Percentiles rank a stretch among this genome's conserved stretches.
Conservation (phyloP, 495 filamentous ascomycete species). For the Penicillium tannophilum region DNA sequence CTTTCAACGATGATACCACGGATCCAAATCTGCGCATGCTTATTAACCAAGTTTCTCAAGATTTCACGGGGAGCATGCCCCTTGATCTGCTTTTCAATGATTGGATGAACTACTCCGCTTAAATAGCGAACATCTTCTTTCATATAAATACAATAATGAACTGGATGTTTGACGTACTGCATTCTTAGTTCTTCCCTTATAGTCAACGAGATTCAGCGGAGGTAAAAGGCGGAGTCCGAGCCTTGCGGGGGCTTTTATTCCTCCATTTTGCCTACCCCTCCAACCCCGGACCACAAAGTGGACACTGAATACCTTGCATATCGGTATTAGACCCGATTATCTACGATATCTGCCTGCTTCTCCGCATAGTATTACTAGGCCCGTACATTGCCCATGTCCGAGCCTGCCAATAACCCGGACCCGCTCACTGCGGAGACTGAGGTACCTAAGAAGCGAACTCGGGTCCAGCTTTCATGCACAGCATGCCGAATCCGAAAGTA, state of each 20-base stretch:
- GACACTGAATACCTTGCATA: not conserved
- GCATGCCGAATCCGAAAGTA: constrained; percentile 55
- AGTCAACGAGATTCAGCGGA: not conserved
- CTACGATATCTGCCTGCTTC: not conserved
- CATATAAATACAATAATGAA: no score
- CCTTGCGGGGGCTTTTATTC: not conserved
- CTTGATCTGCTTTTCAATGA: constrained; percentile 14
- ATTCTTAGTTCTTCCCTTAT: no score
- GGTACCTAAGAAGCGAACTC: constrained; percentile 47
- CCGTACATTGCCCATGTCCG: constrained; percentile 14
- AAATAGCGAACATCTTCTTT: not conserved
- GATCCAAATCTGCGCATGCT: constrained; percentile 9
- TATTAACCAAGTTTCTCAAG: constrained; percentile 9
- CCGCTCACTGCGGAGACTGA: constrained; percentile 16
- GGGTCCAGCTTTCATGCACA: constrained; percentile 57
- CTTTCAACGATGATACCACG: constrained; percentile 2
- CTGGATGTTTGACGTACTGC: no score
- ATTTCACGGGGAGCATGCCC: constrained; percentile 12
- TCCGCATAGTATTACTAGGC: not conserved
- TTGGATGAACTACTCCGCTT: constrained; percentile 3
- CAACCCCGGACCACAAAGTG: not conserved
- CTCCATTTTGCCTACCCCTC: not conserved
- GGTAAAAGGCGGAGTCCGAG: constrained; percentile 5
- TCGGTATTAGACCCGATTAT: not conserved
- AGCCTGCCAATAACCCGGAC: constrained; percentile 13